A percentile compares a stretch with the other conserved stretches of the same genome.
Conservation (phyloP, 257 asterid genomes). For the Voacanga thouarsii region DNA sequence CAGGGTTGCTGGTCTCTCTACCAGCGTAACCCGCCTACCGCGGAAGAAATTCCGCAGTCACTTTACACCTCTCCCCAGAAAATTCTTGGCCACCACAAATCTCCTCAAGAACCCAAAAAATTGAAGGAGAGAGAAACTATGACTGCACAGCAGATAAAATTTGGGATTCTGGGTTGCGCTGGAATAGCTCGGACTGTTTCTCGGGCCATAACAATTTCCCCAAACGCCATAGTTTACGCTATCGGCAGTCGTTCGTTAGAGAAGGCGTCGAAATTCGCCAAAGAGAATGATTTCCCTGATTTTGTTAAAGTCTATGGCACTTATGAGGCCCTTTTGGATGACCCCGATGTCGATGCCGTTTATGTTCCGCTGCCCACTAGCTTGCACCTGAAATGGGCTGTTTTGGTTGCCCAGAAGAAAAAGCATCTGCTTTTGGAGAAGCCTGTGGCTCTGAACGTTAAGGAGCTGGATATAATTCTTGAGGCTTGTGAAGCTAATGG, state of each 20-base stretch:
- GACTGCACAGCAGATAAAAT: constrained; percentile 35
- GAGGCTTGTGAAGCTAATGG: constrained; percentile 71
- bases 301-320: constrained; percentile 54
- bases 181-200: constrained; percentile 55
- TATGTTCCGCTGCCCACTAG: constrained; percentile 71
- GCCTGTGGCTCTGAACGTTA: constrained; percentile 60
- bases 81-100: not conserved
- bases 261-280: constrained; percentile 55
- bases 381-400: constrained; percentile 68
- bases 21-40: too few relatives aligned
- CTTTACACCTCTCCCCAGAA: not conserved
- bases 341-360: constrained; percentile 68
- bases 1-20: too few relatives aligned
- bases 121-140: not conserved
- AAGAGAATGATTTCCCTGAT: constrained; percentile 47
- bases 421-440: constrained; percentile 70
- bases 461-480: constrained; percentile 55
- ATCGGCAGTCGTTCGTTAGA: constrained; percentile 65
- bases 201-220: constrained; percentile 49
- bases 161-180: constrained; percentile 80
- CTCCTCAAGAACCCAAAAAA: not conserved
- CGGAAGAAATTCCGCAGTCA: too few relatives aligned
- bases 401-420: constrained; percentile 65
- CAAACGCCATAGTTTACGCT: constrained; percentile 52
- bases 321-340: constrained; percentile 61